Conservation (phyloP, 2,329 filamentous ascomycete genomes). For the Immersiporthe knoxdaviesiana region DNA sequence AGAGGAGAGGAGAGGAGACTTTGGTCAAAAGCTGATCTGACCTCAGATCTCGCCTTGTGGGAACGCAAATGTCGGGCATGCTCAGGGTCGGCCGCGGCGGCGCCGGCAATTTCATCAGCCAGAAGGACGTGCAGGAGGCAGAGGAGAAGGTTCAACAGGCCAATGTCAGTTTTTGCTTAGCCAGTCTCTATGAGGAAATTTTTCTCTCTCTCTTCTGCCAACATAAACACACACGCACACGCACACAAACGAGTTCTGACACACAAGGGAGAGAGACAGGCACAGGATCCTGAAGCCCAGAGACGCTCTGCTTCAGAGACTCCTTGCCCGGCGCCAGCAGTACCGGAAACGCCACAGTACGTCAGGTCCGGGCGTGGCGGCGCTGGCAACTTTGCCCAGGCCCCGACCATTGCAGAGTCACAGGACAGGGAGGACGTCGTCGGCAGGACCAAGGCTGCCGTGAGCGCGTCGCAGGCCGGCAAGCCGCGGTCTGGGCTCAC, state of each 20-base stretch:
- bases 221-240: not conserved
- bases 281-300: conserved; percentile 48
- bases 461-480: conserved; percentile 37
- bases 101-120: conserved; percentile 64
- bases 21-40: conserved; percentile 30
- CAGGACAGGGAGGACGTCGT: conserved; percentile 42
- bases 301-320: conserved; percentile 4
- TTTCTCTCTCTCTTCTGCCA: not conserved
- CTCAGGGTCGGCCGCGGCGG: conserved; percentile 64
- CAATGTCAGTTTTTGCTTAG: conserved; percentile 24
- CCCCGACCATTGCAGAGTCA: conserved; percentile 39
- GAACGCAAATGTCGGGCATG: conserved; percentile 43
- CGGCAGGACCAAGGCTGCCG: conserved; percentile 40
- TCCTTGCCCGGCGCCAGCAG: conserved; percentile 1
- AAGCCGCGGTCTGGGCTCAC: conserved; percentile 35
- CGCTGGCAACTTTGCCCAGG: conserved; percentile 61
- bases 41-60: conserved; percentile 30
- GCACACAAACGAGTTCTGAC: not conserved
- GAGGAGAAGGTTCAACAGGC: conserved; percentile 36
- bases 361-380: conserved; percentile 60
- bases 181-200: not conserved
- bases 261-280: not conserved
- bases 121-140: conserved; percentile 54
- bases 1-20: conserved; percentile 15
- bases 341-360: conserved; percentile 38